A percentile compares a stretch with the other conserved stretches of the same genome.
Evolutionary conservation across 306 rosid genomes (phyloP).

Genomic region (Fragaria ananassa): DNA sequence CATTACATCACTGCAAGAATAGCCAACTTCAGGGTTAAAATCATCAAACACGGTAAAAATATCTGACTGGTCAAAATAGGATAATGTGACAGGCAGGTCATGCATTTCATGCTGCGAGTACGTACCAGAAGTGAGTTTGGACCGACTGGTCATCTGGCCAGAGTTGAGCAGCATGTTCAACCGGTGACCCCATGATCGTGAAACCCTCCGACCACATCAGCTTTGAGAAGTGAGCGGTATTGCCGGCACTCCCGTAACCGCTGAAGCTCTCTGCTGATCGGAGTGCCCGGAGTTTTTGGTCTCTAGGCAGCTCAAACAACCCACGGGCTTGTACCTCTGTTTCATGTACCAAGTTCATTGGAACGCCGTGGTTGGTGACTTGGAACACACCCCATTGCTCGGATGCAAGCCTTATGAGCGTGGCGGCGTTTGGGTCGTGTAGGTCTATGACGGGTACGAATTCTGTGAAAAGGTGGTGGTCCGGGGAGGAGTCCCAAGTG

Average conservation of each 20-base stretch:
- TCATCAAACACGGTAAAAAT: background rate
- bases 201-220: slow-evolving; percentile 51
- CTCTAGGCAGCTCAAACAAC: slow-evolving; percentile 34
- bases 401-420: slow-evolving; percentile 29
- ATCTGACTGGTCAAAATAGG: background rate
- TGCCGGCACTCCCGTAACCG: slow-evolving; percentile 47
- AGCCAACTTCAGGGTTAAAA: background rate
- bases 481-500: slow-evolving; percentile 25
- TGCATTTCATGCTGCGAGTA: background rate
- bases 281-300: slow-evolving; percentile 34
- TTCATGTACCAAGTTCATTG: slow-evolving; percentile 13
- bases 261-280: slow-evolving; percentile 23
- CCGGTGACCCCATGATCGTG: slow-evolving; percentile 36
- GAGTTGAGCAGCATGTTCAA: slow-evolving; percentile 38
- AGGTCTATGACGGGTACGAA: slow-evolving; percentile 38
- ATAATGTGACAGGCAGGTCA: slow-evolving; percentile 1
- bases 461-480: background rate
- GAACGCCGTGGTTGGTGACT: slow-evolving; percentile 44
- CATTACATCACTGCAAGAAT: slow-evolving; percentile 31
- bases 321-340: slow-evolving; percentile 20
- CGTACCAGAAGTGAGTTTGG: slow-evolving; percentile 44
- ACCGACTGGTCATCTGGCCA: slow-evolving; percentile 42
- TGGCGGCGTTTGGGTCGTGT: slow-evolving; percentile 21
- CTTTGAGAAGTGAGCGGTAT: slow-evolving; percentile 28
- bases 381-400: slow-evolving; percentile 47